Percentiles rank a stretch among this genome's conserved stretches.
These are phyloP conservation scores for Chaetomiaceae sp. DNA, from an alignment of 2,329 filamentous ascomycete species.

Conservation along the genomic window DNA sequence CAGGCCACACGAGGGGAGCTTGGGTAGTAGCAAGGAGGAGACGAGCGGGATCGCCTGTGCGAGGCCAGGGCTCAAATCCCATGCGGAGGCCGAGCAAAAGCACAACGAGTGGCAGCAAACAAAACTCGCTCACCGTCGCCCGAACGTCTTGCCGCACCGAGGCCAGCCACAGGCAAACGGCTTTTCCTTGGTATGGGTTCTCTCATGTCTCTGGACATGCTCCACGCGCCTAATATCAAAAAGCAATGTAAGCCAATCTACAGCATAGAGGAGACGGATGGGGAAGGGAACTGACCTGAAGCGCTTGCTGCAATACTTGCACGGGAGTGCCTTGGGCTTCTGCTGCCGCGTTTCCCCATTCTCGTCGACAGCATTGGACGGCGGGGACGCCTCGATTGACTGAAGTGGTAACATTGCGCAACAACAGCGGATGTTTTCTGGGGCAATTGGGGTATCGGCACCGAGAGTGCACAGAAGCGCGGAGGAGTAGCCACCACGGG, in stretches of 20 bases:
- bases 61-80: constrained; percentile 5
- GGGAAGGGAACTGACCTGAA: constrained; percentile 48
- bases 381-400: constrained; percentile 46
- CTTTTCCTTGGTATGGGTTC: constrained; percentile 63
- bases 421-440: constrained; percentile 7
- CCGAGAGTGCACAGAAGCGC: constrained; percentile 16
- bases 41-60: constrained; percentile 7
- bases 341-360: constrained; percentile 50
- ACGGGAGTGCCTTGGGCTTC: constrained; percentile 59
- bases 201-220: constrained; percentile 60
- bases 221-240: constrained; percentile 53
- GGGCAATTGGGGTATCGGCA: constrained; percentile 27
- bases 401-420: constrained; percentile 48
- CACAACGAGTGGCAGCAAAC: constrained; percentile 15
- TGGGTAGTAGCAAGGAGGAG: not conserved
- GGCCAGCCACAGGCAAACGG: constrained; percentile 57
- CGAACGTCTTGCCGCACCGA: constrained; percentile 59
- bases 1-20: not conserved
- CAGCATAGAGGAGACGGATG: constrained; percentile 26
- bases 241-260: constrained; percentile 40
- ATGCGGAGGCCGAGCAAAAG: constrained; percentile 14
- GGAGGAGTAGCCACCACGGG: constrained; percentile 21
- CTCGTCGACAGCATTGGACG: constrained; percentile 40
- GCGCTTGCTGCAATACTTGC: constrained; percentile 59
- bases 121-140: constrained; percentile 50